A percentile compares a stretch with the other conserved stretches of the same genome.
Evolutionary conservation across 768 basidiomycete genomes (phyloP).

Genomic region (Auricularia auricula-judae): DNA sequence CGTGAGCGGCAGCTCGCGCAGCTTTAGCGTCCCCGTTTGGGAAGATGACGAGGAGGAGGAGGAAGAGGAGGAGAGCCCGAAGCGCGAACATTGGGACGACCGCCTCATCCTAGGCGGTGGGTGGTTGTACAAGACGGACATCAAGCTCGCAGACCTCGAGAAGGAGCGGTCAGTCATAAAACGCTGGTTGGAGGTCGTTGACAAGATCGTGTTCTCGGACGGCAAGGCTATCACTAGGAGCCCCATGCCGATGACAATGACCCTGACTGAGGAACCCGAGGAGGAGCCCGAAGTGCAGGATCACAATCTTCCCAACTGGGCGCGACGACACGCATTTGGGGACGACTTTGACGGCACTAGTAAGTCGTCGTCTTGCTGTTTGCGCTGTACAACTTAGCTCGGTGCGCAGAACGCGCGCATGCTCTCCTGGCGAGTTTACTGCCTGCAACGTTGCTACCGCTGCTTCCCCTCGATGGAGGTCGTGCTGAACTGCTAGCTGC

Average conservation of each 20-base stretch:
- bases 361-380: slow-evolving; percentile 2
- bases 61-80: slow-evolving; percentile 39
- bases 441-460: slow-evolving; percentile 39
- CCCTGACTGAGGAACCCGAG: slow-evolving; percentile 44
- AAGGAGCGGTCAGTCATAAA: slow-evolving; percentile 48
- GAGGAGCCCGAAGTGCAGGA: slow-evolving; percentile 48
- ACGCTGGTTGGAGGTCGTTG: slow-evolving; percentile 66
- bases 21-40: slow-evolving; percentile 56
- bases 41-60: slow-evolving; percentile 38
- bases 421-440: slow-evolving; percentile 50
- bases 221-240: slow-evolving; percentile 42
- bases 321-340: slow-evolving; percentile 43
- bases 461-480: slow-evolving; percentile 23
- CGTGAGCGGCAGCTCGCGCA: not conserved
- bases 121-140: slow-evolving; percentile 68
- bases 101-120: slow-evolving; percentile 68
- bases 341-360: slow-evolving; percentile 48
- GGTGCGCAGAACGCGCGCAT: slow-evolving; percentile 46
- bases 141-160: slow-evolving; percentile 39
- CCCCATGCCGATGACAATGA: slow-evolving; percentile 42
- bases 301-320: slow-evolving; percentile 71
- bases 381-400: not conserved
- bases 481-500: slow-evolving; percentile 35
- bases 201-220: slow-evolving; percentile 59
- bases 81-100: slow-evolving; percentile 72